Conservation (phyloP, 2,329 filamentous ascomycete genomes). For the Cladosporium halotolerans region DNA sequence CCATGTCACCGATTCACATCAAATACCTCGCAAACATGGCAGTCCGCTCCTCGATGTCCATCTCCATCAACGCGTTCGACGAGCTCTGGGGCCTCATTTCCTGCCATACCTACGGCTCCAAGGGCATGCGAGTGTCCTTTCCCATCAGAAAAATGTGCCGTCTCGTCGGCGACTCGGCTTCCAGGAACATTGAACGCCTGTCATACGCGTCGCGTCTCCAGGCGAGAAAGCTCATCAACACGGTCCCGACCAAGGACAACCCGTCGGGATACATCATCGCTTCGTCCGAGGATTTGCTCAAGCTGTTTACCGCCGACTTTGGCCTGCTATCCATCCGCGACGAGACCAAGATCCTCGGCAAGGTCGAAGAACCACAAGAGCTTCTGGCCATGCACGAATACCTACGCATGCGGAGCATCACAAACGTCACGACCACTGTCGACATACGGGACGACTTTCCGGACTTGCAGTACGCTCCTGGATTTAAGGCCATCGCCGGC, state of each 20-base stretch:
- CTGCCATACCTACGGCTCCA: slow-evolving; percentile 71
- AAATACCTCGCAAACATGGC: slow-evolving; percentile 87
- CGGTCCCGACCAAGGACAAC: slow-evolving; percentile 70
- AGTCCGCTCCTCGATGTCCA: slow-evolving; percentile 89
- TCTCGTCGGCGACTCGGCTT: slow-evolving; percentile 77
- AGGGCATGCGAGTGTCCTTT: slow-evolving; percentile 85
- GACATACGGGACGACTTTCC: slow-evolving; percentile 73
- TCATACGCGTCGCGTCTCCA: slow-evolving; percentile 81
- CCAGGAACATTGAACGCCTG: slow-evolving; percentile 77
- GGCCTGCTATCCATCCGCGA: slow-evolving; percentile 76
- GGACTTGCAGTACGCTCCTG: slow-evolving; percentile 71
- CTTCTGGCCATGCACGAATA: slow-evolving; percentile 80
- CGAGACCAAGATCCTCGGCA: slow-evolving; percentile 82
- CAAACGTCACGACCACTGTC: slow-evolving; percentile 69
- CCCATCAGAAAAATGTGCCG: slow-evolving; percentile 90
- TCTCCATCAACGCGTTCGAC: slow-evolving; percentile 79
- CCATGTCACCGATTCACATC: slow-evolving; percentile 84
- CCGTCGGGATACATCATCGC: slow-evolving; percentile 87
- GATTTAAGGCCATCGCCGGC: slow-evolving; percentile 71
- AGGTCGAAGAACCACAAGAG: slow-evolving; percentile 70
- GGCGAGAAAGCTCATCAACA: slow-evolving; percentile 82
- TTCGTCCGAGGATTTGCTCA: slow-evolving; percentile 77
- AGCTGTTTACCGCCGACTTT: slow-evolving; percentile 80
- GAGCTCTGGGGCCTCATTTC: slow-evolving; percentile 85
- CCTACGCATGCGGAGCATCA: slow-evolving; percentile 66